Percentiles rank a stretch among this genome's conserved stretches.
These are phyloP conservation scores for Sporisorium exsertum DNA, from an alignment of 1,284 basidiomycete species.

Conservation along the genomic window DNA sequence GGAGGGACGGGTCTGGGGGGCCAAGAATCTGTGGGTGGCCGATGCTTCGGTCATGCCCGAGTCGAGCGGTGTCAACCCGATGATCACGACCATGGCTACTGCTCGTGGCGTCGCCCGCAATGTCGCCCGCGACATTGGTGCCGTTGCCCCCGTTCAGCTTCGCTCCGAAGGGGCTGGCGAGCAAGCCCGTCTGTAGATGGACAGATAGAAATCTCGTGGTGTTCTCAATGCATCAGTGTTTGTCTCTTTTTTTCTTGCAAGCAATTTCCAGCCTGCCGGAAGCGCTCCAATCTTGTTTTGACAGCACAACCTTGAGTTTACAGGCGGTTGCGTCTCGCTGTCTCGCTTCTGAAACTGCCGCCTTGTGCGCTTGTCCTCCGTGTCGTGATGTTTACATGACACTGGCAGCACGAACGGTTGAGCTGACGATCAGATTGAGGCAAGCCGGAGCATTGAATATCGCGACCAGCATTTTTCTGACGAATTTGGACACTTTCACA, in stretches of 20 bases:
- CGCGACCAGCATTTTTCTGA: too few species aligned
- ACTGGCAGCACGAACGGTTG: too few species aligned
- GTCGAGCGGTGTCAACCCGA: constrained; percentile 72
- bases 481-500: too few species aligned
- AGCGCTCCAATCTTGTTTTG: not conserved
- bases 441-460: too few species aligned
- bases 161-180: constrained; percentile 19
- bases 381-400: too few species aligned
- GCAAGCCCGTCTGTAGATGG: constrained; percentile 35
- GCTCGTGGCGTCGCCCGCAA: constrained; percentile 63
- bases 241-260: not conserved
- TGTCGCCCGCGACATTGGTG: constrained; percentile 65
- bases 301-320: too few species aligned
- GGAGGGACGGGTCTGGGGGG: constrained; percentile 71
- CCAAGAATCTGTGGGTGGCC: constrained; percentile 71
- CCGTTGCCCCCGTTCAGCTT: constrained; percentile 28
- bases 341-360: too few species aligned
- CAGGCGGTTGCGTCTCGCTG: too few species aligned
- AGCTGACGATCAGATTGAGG: too few species aligned
- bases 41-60: constrained; percentile 71
- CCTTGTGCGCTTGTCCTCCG: too few species aligned
- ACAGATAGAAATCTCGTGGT: constrained; percentile 4
- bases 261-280: too few species aligned
- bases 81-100: constrained; percentile 70
- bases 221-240: not conserved